Conservation (phyloP, 2,329 filamentous ascomycete species). For the Colletotrichum tamarilloi region DNA sequence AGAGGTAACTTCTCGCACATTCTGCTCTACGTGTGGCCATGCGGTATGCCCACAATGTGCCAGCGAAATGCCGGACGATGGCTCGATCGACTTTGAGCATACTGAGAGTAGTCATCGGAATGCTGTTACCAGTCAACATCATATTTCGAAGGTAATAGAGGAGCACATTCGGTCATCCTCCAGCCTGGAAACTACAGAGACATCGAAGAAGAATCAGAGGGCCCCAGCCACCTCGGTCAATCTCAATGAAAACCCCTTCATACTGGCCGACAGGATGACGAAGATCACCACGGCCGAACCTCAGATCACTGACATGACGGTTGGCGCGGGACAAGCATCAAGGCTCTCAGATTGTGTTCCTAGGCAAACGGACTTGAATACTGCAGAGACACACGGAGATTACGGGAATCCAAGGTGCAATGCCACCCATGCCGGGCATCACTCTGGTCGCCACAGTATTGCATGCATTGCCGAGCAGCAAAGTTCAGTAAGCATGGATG, state of each 20-base stretch:
- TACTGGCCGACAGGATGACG: conserved; percentile 43
- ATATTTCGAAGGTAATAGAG: neutral
- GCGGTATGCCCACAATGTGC: conserved; percentile 60
- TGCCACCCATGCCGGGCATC: conserved; percentile 40
- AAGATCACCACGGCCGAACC: conserved; percentile 39
- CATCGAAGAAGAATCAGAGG: conserved; percentile 17
- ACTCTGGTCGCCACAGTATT: conserved; percentile 46
- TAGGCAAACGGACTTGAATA: conserved; percentile 31
- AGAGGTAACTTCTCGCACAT: conserved; percentile 48
- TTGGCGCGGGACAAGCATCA: conserved; percentile 36
- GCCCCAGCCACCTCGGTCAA: conserved; percentile 19
- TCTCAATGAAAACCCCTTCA: conserved; percentile 47
- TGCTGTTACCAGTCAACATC: neutral
- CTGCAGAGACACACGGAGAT: conserved; percentile 35
- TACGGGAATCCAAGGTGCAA: conserved; percentile 44
- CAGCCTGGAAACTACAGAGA: neutral
- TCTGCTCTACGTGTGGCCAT: conserved; percentile 63
- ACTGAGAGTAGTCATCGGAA: neutral
- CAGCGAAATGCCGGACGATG: conserved; percentile 45
- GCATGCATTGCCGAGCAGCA: conserved; percentile 41
- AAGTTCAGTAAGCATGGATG: conserved; percentile 15
- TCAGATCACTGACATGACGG: conserved; percentile 37
- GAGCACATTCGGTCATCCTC: neutral
- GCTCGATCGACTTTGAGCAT: neutral
- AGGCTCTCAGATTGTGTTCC: conserved; percentile 46